Percentiles rank a stretch among this genome's conserved stretches.
phyloP scores from a whole-genome alignment of 176 grass and related monocot genomes.

The Triticum timopheevii region DNA sequence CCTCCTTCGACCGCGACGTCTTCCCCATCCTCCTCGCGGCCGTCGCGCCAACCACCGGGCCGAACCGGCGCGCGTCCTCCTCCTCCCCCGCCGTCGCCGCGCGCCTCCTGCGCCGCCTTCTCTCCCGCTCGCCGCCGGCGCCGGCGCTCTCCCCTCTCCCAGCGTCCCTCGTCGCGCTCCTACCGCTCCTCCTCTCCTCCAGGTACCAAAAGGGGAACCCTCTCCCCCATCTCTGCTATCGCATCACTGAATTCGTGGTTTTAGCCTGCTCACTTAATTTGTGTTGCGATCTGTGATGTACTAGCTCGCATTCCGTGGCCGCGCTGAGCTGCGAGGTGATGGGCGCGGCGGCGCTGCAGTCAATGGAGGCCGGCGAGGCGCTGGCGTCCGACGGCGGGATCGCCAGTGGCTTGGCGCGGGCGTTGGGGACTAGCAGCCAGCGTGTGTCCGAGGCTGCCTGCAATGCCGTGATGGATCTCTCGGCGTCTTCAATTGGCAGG shows the following conservation, averaged over 20 bases:
- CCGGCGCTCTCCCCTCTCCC: constrained; percentile 22
- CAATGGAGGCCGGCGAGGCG: constrained; percentile 35
- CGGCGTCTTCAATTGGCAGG: constrained; percentile 40
- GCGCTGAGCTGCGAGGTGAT: constrained; percentile 53
- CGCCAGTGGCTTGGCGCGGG: constrained; percentile 31
- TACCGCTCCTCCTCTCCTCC: constrained; percentile 40
- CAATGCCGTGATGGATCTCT: constrained; percentile 51
- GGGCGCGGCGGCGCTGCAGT: constrained; percentile 48
- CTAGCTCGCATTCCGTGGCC: constrained; percentile 44
- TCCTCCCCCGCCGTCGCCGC: background rate
- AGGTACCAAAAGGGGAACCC: constrained; percentile 12
- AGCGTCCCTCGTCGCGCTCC: constrained; percentile 29
- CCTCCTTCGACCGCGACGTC: constrained; percentile 26
- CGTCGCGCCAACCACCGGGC: background rate
- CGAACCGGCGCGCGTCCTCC: background rate
- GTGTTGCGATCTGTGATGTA: background rate
- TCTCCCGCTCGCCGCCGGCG: constrained; percentile 4
- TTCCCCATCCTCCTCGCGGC: constrained; percentile 46
- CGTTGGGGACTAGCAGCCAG: constrained; percentile 33
- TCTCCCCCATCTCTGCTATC: background rate
- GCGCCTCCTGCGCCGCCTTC: constrained; percentile 34
- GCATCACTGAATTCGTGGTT: background rate
- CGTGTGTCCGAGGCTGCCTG: constrained; percentile 40
- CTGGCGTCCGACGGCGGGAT: constrained; percentile 47
- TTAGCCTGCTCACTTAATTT: background rate